A percentile compares a stretch with the other conserved stretches of the same genome.
Conservation (phyloP, 2,329 filamentous ascomycete species). For the Microdochium bolleyi region DNA sequence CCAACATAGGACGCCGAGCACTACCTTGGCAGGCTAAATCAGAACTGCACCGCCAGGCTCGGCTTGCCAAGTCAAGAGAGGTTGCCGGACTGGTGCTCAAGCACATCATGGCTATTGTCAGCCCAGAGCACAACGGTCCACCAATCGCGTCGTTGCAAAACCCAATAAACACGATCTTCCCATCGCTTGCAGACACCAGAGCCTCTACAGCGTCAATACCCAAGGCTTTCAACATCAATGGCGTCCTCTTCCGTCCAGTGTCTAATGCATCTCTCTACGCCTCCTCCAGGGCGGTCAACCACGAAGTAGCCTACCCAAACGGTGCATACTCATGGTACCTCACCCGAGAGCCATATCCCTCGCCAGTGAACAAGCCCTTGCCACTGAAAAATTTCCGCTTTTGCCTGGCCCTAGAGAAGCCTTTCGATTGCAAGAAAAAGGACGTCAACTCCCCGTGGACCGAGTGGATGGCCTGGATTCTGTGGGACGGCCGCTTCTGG, state of each 20-base stretch:
- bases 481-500: slow-evolving; percentile 59
- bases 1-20: slow-evolving; percentile 17
- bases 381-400: slow-evolving; percentile 15
- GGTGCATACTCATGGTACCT: slow-evolving; percentile 32
- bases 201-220: slow-evolving; percentile 7
- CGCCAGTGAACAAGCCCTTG: slow-evolving; percentile 19
- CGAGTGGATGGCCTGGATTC: slow-evolving; percentile 22
- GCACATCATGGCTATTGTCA: slow-evolving; percentile 38
- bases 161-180: slow-evolving; percentile 39
- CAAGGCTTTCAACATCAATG: slow-evolving; percentile 41
- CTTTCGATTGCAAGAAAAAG: slow-evolving; percentile 3
- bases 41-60: slow-evolving; percentile 11
- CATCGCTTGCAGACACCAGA: slow-evolving; percentile 24
- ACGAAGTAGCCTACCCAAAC: slow-evolving; percentile 1
- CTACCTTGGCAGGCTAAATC: slow-evolving; percentile 11
- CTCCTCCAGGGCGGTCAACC: background rate
- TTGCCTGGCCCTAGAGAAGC: slow-evolving; percentile 2
- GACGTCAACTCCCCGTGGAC: slow-evolving; percentile 10
- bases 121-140: slow-evolving; percentile 35
- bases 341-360: slow-evolving; percentile 35
- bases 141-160: slow-evolving; percentile 34
- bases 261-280: background rate
- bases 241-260: slow-evolving; percentile 29
- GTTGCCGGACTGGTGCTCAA: slow-evolving; percentile 28
- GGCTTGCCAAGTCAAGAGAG: slow-evolving; percentile 5